A percentile compares a stretch with the other conserved stretches of the same genome.
Evolutionary conservation across 2,329 filamentous ascomycete genomes (phyloP).

Genomic region (Aureobasidium sp.): DNA sequence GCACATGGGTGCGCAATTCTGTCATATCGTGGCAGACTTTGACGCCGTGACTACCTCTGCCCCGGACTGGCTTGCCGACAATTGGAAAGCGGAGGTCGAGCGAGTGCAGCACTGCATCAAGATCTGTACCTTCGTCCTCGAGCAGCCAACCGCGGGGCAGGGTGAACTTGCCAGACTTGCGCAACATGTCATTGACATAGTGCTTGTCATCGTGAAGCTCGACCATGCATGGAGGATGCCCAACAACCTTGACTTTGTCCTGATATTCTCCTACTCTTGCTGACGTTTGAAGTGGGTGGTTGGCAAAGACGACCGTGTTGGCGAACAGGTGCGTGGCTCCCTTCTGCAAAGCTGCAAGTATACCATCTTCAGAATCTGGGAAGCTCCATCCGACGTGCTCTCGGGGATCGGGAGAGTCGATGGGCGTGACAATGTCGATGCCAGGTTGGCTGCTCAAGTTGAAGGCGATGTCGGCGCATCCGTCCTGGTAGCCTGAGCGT

Average conservation of each 20-base stretch:
- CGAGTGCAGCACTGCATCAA: constrained; percentile 18
- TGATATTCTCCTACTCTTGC: constrained; percentile 26
- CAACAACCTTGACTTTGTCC: constrained; percentile 33
- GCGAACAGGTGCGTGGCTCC: constrained; percentile 42
- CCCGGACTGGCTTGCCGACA: constrained; percentile 44
- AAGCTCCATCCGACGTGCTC: constrained; percentile 34
- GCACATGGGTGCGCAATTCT: constrained; percentile 31
- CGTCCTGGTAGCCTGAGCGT: constrained; percentile 41
- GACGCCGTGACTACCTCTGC: constrained; percentile 45
- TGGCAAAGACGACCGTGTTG: constrained; percentile 45
- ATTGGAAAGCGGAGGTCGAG: constrained; percentile 32
- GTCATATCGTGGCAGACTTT: constrained; percentile 35
- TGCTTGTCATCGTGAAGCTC: constrained; percentile 47
- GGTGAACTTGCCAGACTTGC: constrained; percentile 31
- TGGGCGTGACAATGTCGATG: constrained; percentile 30
- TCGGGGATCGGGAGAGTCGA: constrained; percentile 24
- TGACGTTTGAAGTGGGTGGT: constrained; percentile 43
- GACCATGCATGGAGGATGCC: constrained; percentile 42
- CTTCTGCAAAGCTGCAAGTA: constrained; percentile 33
- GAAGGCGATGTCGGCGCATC: constrained; percentile 43
- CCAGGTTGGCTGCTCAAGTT: constrained; percentile 27
- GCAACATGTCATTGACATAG: constrained; percentile 40
- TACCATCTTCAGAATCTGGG: constrained; percentile 38
- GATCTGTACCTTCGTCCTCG: constrained; percentile 4
- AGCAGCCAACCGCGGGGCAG: constrained; percentile 27